Evolutionary conservation across 2,329 filamentous ascomycete species (phyloP).

Genomic region (Botrytis tulipae): DNA sequence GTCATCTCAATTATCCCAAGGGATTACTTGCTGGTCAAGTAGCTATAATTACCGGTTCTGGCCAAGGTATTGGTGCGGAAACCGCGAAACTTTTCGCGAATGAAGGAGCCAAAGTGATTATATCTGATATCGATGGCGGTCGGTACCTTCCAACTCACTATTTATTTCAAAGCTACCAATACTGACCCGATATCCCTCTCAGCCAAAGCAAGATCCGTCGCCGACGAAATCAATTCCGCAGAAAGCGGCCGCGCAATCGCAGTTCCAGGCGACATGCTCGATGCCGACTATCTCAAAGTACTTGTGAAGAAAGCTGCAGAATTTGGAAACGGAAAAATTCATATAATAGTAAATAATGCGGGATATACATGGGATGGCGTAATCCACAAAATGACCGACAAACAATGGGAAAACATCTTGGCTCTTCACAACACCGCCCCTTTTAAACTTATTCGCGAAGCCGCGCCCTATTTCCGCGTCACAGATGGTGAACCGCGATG

Average conservation of each 20-base stretch:
- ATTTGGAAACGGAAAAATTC: conserved; percentile 83
- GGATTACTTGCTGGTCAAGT: conserved; percentile 77
- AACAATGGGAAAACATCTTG: conserved; percentile 88
- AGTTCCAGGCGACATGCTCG: conserved; percentile 73
- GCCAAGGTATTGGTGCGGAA: conserved; percentile 87
- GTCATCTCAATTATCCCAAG: conserved; percentile 78
- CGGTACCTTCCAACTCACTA: conserved; percentile 32
- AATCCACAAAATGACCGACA: conserved; percentile 88
- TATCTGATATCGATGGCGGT: conserved; percentile 80
- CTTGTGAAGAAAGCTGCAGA: conserved; percentile 74
- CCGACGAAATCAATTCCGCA: conserved; percentile 63
- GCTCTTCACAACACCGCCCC: conserved; percentile 81
- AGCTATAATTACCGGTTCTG: conserved; percentile 83
- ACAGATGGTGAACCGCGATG: conserved; percentile 75
- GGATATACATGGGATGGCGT: conserved; percentile 93
- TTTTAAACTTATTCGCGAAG: conserved; percentile 77
- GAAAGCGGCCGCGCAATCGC: conserved; percentile 64
- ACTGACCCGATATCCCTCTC: conserved; percentile 21
- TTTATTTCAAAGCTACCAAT: neutral
- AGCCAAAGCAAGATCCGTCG: conserved; percentile 70
- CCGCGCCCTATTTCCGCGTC: conserved; percentile 83
- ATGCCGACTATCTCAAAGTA: conserved; percentile 65
- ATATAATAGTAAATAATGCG: conserved; percentile 89
- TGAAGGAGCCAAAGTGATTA: conserved; percentile 80
- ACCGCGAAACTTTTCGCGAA: conserved; percentile 79